phyloP scores from a whole-genome alignment of 1,284 basidiomycete genomes.

The Marasmius oreades region DNA sequence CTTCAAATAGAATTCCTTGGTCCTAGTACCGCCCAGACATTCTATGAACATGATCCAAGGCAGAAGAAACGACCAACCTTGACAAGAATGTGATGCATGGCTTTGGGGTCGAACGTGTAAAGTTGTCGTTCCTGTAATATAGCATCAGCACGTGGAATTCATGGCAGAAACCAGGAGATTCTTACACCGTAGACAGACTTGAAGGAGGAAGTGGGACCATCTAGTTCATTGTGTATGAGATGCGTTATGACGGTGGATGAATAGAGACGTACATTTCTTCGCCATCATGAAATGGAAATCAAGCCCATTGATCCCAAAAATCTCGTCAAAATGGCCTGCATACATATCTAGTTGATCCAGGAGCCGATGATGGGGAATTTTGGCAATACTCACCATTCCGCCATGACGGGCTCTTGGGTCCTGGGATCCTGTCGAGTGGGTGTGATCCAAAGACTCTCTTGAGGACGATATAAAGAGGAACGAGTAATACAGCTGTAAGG shows the following conservation, averaged over 20 bases:
- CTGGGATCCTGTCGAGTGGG: constrained; percentile 25
- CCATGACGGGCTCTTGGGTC: constrained; percentile 26
- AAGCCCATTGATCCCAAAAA: constrained; percentile 3
- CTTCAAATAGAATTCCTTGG: constrained; percentile 1
- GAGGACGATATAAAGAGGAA: no score
- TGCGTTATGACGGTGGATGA: not conserved
- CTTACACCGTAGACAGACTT: constrained; percentile 1
- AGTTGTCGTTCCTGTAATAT: constrained; percentile 21
- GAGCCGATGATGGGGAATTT: not conserved
- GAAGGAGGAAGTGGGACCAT: constrained; percentile 4
- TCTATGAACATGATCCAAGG: not conserved
- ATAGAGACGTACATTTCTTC: not conserved
- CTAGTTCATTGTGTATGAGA: not conserved
- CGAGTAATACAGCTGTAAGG: no score
- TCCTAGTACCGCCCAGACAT: not conserved
- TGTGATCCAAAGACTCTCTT: no score
- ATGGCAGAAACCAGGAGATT: not conserved
- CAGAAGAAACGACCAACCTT: constrained; percentile 15
- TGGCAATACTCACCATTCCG: constrained; percentile 19
- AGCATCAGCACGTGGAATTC: not conserved
- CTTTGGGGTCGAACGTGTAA: constrained; percentile 29
- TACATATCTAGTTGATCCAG: not conserved
- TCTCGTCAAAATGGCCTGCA: constrained; percentile 3
- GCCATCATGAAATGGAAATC: constrained; percentile 8
- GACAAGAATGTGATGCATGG: constrained; percentile 31